phyloP scores from a whole-genome alignment of 805 yeast genomes.

The Yarrowia sp. region DNA sequence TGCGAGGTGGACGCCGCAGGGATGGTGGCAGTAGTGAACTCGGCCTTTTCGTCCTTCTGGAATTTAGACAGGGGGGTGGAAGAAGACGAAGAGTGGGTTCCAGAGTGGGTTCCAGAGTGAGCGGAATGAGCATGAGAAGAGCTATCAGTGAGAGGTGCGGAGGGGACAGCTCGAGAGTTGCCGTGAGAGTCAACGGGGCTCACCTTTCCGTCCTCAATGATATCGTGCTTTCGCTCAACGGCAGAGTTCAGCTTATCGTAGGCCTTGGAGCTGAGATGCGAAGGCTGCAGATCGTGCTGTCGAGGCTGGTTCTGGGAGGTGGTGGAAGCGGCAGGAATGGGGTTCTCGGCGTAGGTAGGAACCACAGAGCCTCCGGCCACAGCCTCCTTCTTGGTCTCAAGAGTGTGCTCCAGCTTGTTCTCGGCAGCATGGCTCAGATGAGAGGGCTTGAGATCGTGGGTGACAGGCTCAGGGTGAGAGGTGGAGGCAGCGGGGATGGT shows the following conservation, averaged over 20 bases:
- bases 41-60: conserved; percentile 4
- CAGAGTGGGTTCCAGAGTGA: background rate
- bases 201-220: conserved; percentile 16
- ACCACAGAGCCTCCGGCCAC: conserved; percentile 7
- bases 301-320: conserved; percentile 10
- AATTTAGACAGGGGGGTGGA: background rate
- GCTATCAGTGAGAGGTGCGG: background rate
- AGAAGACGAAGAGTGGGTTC: too few relatives aligned
- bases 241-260: conserved; percentile 1
- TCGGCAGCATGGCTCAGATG: conserved; percentile 11
- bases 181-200: conserved; percentile 1
- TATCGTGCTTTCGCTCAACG: conserved; percentile 8
- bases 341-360: conserved; percentile 11
- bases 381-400: conserved; percentile 26
- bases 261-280: conserved; percentile 4
- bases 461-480: conserved; percentile 3
- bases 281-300: conserved; percentile 17
- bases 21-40: conserved; percentile 1
- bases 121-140: background rate
- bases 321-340: conserved; percentile 17
- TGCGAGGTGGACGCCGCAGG: conserved; percentile 15
- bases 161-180: conserved; percentile 1
- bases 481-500: conserved; percentile 9
- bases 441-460: conserved; percentile 18
- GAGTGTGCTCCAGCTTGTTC: conserved; percentile 10